Base-by-base conservation (phyloP, 805 yeast genomes). In the Komagataella kurtzmanii region DNA sequence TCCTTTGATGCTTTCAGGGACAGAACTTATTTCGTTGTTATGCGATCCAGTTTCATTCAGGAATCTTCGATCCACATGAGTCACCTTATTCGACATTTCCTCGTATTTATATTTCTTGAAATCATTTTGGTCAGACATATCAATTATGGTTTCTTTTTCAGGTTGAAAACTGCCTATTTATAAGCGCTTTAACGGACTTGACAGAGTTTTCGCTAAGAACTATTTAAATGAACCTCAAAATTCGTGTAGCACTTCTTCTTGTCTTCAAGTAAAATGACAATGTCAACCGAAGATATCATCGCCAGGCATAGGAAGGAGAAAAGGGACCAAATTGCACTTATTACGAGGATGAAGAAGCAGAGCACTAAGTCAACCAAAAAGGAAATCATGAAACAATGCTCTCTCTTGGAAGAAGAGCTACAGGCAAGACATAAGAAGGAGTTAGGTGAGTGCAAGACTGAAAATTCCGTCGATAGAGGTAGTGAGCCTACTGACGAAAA, bases 341-440 rank as follows among this genome's bases (percentile, higher is more conserved):
- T 80, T 30, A 88, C 95, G 2, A 83, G 85, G 1, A 66, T 89
- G 74, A 87, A 84, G 68, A 87, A 87, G 59, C 91, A 83, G 65
- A 90, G 91, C 2, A 80, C 88, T 17, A 86, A 88, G 61, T 83
- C 88, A 49, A 85, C 82, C 50, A 77, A 85, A 58, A 85, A 84
- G 63, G 80, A 79, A 54, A 82, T 88, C 7, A 65, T 73, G 56
- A 71, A 71, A 51, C 77, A 78, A 59, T 82, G 90, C 57, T 71
- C 71, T 45, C 77, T 73, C 47, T 57, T 88, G 69, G 88, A 85
- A 58, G 66, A 66, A 2, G 77, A 73, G 8, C 61, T 88, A 59
- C 76, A 76, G 53, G 58, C 52, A 19, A 74, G 68, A 51, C 96
- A 88, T 47, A 68, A 67, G 40, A 46, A 58, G 7, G 96, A 88